phyloP scores from a whole-genome alignment of 1,139 yeast species.

The Suhomyces taliae region DNA sequence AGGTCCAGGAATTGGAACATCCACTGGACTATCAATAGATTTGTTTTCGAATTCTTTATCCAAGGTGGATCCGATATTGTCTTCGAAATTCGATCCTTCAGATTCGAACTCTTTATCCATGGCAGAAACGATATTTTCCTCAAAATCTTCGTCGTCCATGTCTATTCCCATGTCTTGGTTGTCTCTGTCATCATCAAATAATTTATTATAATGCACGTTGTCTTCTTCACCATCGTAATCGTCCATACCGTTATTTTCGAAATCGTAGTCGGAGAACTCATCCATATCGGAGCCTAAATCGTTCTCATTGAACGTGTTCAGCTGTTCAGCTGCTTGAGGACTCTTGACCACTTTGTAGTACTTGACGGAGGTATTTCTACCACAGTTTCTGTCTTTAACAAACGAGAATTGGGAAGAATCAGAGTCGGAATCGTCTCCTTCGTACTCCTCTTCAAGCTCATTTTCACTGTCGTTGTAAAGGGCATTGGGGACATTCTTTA shows the following conservation, averaged over 20 bases:
- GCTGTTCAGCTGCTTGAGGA: conserved; percentile 15
- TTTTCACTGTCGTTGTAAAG: conserved; percentile 3
- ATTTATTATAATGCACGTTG: conserved; percentile 35
- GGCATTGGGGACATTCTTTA: not conserved
- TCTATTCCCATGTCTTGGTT: conserved; percentile 22
- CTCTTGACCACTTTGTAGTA: conserved; percentile 49
- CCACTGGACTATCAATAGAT: not conserved
- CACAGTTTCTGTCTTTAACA: conserved; percentile 53
- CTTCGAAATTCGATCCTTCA: no score
- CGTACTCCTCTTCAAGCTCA: conserved; percentile 19
- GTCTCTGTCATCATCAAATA: conserved; percentile 20
- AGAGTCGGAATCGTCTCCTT: conserved; percentile 27
- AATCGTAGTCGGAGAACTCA: conserved; percentile 43
- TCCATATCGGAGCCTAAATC: conserved; percentile 37
- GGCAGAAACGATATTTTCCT: not conserved
- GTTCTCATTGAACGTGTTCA: conserved; percentile 26
- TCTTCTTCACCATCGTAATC: conserved; percentile 45
- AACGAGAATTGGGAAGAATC: conserved; percentile 56
- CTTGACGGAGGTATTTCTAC: conserved; percentile 62
- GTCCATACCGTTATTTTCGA: conserved; percentile 46
- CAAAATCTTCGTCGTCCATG: conserved; percentile 7
- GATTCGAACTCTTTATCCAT: no score
- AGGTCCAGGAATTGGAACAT: not conserved
- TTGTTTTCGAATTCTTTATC: conserved; percentile 1
- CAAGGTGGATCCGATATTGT: no score